phyloP scores from a whole-genome alignment of 768 basidiomycete genomes.

The Boletus speciosus region DNA sequence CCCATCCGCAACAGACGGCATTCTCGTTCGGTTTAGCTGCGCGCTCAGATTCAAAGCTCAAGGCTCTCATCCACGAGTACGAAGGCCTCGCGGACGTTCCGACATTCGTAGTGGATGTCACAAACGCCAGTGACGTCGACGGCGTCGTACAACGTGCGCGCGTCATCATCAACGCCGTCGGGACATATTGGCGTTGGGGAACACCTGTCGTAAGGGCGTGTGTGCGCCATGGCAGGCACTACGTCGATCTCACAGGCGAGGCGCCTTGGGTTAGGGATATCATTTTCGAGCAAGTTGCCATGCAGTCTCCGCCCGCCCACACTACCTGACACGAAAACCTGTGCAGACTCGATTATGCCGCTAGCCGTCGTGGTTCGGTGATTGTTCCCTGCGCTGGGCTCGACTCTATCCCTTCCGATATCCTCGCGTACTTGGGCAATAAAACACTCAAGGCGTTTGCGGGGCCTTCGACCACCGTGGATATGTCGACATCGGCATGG shows the following conservation, averaged over 20 bases:
- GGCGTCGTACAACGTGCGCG: slow-evolving; percentile 51
- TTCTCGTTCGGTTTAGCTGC: slow-evolving; percentile 73
- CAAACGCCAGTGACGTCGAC: slow-evolving; percentile 50
- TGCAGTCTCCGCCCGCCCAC: slow-evolving; percentile 2
- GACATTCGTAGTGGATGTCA: slow-evolving; percentile 57
- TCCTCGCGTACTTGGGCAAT: slow-evolving; percentile 63
- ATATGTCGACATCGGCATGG: slow-evolving; percentile 53
- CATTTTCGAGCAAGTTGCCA: slow-evolving; percentile 47
- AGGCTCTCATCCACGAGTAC: slow-evolving; percentile 46
- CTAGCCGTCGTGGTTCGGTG: slow-evolving; percentile 64
- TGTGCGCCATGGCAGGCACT: slow-evolving; percentile 70
- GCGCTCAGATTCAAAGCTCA: slow-evolving; percentile 61
- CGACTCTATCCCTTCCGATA: slow-evolving; percentile 76
- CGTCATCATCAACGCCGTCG: slow-evolving; percentile 75
- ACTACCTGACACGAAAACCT: slow-evolving; percentile 13
- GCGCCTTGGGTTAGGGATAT: slow-evolving; percentile 61
- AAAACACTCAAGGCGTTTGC: slow-evolving; percentile 56
- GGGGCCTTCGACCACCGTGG: slow-evolving; percentile 39
- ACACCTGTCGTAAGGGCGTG: slow-evolving; percentile 80
- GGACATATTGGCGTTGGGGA: slow-evolving; percentile 71
- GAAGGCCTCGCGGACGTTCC: slow-evolving; percentile 39
- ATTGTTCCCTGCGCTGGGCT: slow-evolving; percentile 79
- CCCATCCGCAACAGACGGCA: slow-evolving; percentile 52
- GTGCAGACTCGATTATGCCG: slow-evolving; percentile 64
- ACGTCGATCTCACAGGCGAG: slow-evolving; percentile 84